phyloP scores from a whole-genome alignment of 805 yeast species.

The Ascoidea tarda region DNA sequence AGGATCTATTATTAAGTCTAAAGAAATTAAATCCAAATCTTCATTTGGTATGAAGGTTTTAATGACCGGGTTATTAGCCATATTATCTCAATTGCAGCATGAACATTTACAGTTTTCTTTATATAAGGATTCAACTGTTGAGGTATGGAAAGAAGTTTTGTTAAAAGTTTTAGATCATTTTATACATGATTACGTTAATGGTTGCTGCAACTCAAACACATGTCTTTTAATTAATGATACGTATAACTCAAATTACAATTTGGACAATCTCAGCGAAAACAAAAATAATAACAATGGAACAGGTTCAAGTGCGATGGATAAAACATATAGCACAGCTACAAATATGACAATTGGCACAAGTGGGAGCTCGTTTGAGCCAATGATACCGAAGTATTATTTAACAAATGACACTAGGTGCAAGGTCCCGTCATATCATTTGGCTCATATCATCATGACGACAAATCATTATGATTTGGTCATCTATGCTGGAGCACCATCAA shows the following conservation, averaged over 20 bases:
- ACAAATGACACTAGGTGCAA: constrained; percentile 36
- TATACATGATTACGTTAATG: constrained; percentile 31
- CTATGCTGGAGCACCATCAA: constrained; percentile 70
- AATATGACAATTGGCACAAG: not conserved
- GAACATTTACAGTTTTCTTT: constrained; percentile 45
- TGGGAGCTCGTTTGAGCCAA: constrained; percentile 1
- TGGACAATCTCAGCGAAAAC: not conserved
- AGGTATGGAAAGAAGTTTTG: constrained; percentile 59
- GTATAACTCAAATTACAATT: constrained; percentile 3
- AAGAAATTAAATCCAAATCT: constrained; percentile 1
- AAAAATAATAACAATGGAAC: not conserved
- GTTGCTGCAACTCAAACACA: constrained; percentile 17
- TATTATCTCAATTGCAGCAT: constrained; percentile 63
- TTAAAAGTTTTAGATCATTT: constrained; percentile 61
- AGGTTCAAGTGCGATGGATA: not conserved
- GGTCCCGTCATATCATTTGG: constrained; percentile 56
- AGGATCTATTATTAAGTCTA: constrained; percentile 5
- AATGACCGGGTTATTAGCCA: constrained; percentile 51
- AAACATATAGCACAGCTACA: not conserved
- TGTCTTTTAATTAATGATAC: constrained; percentile 12
- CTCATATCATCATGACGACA: constrained; percentile 56
- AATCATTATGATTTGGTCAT: constrained; percentile 71
- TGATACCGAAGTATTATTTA: constrained; percentile 8
- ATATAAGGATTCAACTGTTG: constrained; percentile 25
- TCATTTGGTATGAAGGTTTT: constrained; percentile 51